Percentiles rank a stretch among this genome's conserved stretches.
Conservation (phyloP, 2,329 filamentous ascomycete species). For the Arthroderma uncinatum region DNA sequence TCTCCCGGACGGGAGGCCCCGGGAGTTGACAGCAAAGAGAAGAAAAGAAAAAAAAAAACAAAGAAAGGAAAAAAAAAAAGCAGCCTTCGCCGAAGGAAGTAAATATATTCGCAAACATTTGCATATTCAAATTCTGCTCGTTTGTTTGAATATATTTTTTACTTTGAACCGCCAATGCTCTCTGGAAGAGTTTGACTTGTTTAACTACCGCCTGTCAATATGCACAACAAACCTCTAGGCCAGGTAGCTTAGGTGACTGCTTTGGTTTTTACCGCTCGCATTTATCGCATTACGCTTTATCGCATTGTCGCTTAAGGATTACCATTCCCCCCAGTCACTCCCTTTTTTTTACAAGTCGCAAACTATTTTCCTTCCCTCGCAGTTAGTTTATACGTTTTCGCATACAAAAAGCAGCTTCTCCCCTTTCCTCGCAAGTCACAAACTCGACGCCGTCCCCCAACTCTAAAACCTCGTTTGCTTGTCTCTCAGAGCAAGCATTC, state of each 20-base stretch:
- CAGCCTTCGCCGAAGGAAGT: not conserved
- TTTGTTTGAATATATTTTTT: not conserved
- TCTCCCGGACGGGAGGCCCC: slow-evolving; percentile 1
- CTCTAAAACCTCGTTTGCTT: not conserved
- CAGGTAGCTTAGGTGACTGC: not conserved
- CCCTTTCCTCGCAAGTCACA: not conserved
- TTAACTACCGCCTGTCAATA: not conserved
- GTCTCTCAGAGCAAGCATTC: not conserved
- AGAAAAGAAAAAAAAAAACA: not conserved
- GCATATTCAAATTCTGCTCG: not conserved
- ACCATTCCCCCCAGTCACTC: not conserved
- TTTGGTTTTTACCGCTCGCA: not conserved
- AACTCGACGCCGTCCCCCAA: not conserved
- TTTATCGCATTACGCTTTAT: not conserved
- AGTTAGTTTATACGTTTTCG: too few relatives aligned
- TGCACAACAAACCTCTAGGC: not conserved
- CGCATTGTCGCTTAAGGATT: too few relatives aligned
- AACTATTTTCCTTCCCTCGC: too few relatives aligned
- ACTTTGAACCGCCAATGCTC: not conserved
- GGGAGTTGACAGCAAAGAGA: too few relatives aligned
- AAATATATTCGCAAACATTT: not conserved
- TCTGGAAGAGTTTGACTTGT: not conserved
- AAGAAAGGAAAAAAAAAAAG: not conserved
- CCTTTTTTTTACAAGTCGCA: too few relatives aligned
- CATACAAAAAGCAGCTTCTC: not conserved